Percentiles rank a stretch among this genome's conserved stretches.
phyloP scores from a whole-genome alignment of 2,329 filamentous ascomycete genomes.

The Xylogone sp. region DNA sequence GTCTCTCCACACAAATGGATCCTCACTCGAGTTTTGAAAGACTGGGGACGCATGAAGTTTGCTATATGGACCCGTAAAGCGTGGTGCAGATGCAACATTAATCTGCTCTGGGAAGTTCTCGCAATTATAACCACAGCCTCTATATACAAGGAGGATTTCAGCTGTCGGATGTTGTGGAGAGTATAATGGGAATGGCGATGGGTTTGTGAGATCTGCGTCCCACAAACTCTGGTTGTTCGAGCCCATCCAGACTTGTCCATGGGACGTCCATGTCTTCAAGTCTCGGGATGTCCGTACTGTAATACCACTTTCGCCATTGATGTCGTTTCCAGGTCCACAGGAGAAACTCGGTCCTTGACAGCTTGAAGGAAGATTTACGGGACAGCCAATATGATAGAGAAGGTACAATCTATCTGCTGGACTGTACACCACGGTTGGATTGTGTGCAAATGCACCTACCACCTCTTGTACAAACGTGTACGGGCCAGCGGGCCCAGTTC shows the following conservation, averaged over 20 bases:
- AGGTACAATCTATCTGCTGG: conserved; percentile 39
- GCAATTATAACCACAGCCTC: conserved; percentile 6
- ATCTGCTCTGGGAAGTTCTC: conserved; percentile 3
- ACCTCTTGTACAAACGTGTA: conserved; percentile 39
- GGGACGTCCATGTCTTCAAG: conserved; percentile 5
- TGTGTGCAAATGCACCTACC: conserved; percentile 40
- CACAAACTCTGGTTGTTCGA: neutral
- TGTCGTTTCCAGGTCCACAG: conserved; percentile 7
- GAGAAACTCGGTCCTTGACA: conserved; percentile 2
- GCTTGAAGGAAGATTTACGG: conserved; percentile 26
- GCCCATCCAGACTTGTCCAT: conserved; percentile 2
- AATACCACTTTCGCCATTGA: conserved; percentile 8
- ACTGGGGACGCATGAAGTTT: neutral
- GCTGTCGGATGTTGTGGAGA: conserved; percentile 19
- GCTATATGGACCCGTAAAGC: conserved; percentile 2
- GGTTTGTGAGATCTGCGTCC: conserved; percentile 33
- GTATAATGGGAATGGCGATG: conserved; percentile 37
- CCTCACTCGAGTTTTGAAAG: conserved; percentile 20
- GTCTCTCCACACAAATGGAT: conserved; percentile 33
- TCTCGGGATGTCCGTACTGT: conserved; percentile 5
- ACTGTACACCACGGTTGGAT: conserved; percentile 41
- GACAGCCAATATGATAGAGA: conserved; percentile 40
- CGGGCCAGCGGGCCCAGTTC: conserved; percentile 38
- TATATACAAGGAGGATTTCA: conserved; percentile 28
- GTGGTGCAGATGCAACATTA: neutral